Percentiles rank a stretch among this genome's conserved stretches.
These are phyloP conservation scores for Carex cristatella DNA, from an alignment of 176 grass and related monocot species.

Conservation along the genomic window DNA sequence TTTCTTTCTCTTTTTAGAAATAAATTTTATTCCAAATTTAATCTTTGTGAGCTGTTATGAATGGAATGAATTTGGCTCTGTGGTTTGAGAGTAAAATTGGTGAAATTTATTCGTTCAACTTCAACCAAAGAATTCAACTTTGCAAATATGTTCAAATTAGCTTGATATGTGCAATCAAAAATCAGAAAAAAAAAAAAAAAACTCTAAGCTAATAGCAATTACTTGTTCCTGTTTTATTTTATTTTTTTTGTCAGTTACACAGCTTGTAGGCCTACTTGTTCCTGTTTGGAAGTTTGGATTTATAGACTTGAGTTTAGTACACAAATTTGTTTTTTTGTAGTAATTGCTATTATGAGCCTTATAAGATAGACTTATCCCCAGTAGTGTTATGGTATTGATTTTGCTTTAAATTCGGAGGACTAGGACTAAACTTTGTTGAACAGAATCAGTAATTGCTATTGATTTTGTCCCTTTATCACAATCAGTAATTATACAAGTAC, in stretches of 20 bases:
- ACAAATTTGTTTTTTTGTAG: not conserved
- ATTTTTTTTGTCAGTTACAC: no score
- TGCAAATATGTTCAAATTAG: no score
- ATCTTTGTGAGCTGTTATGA: not conserved
- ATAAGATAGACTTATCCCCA: not conserved
- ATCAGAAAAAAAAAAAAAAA: not conserved
- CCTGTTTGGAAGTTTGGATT: not conserved
- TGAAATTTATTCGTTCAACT: no score
- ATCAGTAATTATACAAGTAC: no score
- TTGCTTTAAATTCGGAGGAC: not conserved
- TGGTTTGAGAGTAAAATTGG: no score
- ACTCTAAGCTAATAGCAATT: not conserved
- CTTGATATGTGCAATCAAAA: not conserved
- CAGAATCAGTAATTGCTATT: not conserved
- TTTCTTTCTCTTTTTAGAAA: not conserved
- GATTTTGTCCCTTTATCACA: no score
- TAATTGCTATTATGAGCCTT: not conserved
- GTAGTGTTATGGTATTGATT: not conserved
- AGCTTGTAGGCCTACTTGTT: not conserved
- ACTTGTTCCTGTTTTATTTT: no score
- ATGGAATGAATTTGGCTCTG: no score
- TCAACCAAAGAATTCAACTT: no score
- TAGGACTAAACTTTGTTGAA: not conserved
- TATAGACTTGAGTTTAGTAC: not conserved
- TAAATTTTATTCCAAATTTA: not conserved